A percentile compares a stretch with the other conserved stretches of the same genome.
Evolutionary conservation across 2,329 filamentous ascomycete genomes (phyloP).

Genomic region (Tolypocladium amazonense): DNA sequence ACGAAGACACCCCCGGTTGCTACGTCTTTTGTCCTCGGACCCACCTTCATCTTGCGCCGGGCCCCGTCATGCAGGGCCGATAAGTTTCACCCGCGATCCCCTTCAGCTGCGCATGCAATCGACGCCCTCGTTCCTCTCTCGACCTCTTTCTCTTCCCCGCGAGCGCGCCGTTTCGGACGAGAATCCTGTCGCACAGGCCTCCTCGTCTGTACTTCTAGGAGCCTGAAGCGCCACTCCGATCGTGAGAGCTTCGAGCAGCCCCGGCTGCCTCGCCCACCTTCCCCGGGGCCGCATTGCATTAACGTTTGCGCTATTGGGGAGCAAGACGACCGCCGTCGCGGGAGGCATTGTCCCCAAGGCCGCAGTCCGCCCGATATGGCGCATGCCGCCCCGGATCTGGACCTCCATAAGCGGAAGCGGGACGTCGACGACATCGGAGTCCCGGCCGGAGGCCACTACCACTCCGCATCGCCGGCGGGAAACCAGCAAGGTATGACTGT

Average conservation of each 20-base stretch:
- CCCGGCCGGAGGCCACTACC: conserved; percentile 27
- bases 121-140: background rate
- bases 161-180: background rate
- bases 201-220: background rate
- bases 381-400: conserved; percentile 25
- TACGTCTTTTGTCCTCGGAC: background rate
- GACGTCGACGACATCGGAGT: conserved; percentile 32
- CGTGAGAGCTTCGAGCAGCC: background rate
- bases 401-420: conserved; percentile 38
- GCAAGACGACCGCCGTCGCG: background rate
- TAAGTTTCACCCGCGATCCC: background rate
- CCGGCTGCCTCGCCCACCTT: background rate
- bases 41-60: background rate
- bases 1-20: background rate
- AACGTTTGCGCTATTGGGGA: background rate
- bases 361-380: conserved; percentile 21
- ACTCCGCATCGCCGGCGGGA: conserved; percentile 24
- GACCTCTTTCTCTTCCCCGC: background rate
- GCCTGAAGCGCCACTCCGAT: background rate
- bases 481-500: conserved; percentile 30
- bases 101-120: background rate
- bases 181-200: background rate
- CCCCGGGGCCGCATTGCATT: background rate
- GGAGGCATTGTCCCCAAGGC: background rate
- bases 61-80: background rate